Percentiles rank a stretch among this genome's conserved stretches.
Evolutionary conservation across 225 moss, liverwort and hornwort species (phyloP).

Genomic region (Antitrichia curtipendula): DNA sequence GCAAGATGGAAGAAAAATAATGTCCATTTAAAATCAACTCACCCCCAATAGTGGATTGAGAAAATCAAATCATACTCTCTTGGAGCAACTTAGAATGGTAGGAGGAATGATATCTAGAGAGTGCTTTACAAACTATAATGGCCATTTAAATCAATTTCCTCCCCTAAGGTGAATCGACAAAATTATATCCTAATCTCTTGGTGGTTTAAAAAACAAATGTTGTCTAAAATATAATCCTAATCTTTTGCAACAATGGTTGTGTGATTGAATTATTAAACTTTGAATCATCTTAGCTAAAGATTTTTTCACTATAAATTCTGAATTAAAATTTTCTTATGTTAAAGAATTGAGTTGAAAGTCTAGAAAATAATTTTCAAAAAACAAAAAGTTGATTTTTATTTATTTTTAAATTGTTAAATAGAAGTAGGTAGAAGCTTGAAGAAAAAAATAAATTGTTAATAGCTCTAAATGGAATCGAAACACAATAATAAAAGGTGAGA

Average conservation of each 20-base stretch:
- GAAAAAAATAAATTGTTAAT: background rate
- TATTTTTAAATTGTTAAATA: too few species aligned
- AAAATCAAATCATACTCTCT: background rate
- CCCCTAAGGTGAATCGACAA: accelerated
- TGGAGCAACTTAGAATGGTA: background rate
- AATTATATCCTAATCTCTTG: background rate
- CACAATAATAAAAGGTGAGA: background rate
- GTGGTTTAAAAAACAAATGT: background rate
- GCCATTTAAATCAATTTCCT: background rate
- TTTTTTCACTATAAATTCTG: background rate
- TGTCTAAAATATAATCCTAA: background rate
- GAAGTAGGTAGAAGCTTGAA: background rate
- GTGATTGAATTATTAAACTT: background rate
- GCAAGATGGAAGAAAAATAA: background rate
- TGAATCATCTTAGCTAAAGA: background rate
- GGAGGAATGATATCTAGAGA: accelerated
- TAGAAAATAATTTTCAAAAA: background rate
- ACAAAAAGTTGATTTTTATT: background rate
- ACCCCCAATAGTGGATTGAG: accelerated
- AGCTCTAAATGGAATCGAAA: background rate
- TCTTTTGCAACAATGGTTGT: background rate
- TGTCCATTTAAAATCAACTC: background rate
- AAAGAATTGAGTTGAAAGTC: background rate
- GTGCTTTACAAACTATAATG: background rate
- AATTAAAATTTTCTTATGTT: background rate